Base-by-base conservation (phyloP, 2,329 filamentous ascomycete species). In the Aspergillus carbonarius region DNA sequence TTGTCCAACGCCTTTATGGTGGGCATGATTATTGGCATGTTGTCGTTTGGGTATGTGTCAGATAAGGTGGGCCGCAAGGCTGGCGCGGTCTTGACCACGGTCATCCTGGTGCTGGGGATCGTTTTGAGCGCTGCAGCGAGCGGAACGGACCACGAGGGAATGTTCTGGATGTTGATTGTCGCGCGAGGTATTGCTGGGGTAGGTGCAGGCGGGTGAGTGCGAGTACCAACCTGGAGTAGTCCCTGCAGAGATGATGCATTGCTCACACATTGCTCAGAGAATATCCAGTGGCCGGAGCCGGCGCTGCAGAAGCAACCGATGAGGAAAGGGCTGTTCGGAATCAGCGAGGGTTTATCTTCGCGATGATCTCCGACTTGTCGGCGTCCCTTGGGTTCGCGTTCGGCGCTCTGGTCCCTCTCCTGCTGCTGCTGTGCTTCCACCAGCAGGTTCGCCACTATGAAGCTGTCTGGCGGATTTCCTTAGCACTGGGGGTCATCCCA, bases 1-100 rank as follows among this genome's bases (percentile, higher is more conserved):
- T 76, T 86, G 4, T 82, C 81, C 53, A 85, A 85, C 62, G 78
- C 83, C 3, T 83, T 81, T 60, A 75, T 85, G n/a, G 78, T 85
- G 39, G 84, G 83, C 52, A 80, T 82, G 72, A 83, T 84, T 57
- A 69, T 84, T 48, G 83, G 83, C 46, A 85, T 85, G 78, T 69
- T 85, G 9, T 71, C 78, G 51, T 84, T 85, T 61, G 82, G 82
- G 8, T 72, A 80, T 10, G 69, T 81, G 7, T 79, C 81, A 55
- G 82, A 83, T 61, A 78, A 77, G 44, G 64, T 83, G 7, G 82
- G 82, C 20, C 76, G 82, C 34, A 77, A 79, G 54, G 80, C 76
- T 0, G 81, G 81, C 9, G 78, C 79, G 40, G 71, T 83, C 7
- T 72, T 77, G 12, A 80, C 82, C 0, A 83, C 82, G 0, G 58